These are phyloP conservation scores for Leccinum truebloodii DNA, from an alignment of 768 basidiomycete species.

Conservation along the genomic window DNA sequence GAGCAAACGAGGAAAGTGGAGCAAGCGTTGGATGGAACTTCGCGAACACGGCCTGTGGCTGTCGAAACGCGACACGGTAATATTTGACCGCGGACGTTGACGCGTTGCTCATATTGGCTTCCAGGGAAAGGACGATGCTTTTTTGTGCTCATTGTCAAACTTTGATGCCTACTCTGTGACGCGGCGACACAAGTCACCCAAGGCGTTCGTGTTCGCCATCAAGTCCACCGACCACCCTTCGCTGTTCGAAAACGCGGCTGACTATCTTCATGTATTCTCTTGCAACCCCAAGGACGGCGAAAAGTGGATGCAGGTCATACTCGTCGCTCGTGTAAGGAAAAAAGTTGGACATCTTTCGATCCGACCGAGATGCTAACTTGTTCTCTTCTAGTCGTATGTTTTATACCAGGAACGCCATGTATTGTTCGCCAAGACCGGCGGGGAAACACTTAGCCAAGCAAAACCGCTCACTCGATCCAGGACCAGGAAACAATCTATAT, in stretches of 20 bases:
- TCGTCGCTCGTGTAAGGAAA: constrained; percentile 75
- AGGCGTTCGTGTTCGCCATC: constrained; percentile 80
- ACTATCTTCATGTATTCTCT: constrained; percentile 87
- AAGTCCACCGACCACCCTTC: constrained; percentile 87
- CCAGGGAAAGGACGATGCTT: constrained; percentile 81
- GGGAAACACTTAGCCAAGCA: constrained; percentile 26
- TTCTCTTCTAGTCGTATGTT: constrained; percentile 66
- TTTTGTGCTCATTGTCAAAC: constrained; percentile 82
- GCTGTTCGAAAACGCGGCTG: constrained; percentile 83
- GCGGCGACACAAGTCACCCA: constrained; percentile 77
- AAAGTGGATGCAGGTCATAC: constrained; percentile 77
- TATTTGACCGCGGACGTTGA: constrained; percentile 22
- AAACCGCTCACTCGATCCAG: constrained; percentile 39
- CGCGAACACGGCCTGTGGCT: constrained; percentile 85
- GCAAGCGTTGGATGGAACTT: constrained; percentile 85
- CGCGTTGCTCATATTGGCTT: constrained; percentile 5
- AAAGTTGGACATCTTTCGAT: not conserved
- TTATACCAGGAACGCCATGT: constrained; percentile 78
- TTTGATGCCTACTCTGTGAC: constrained; percentile 88
- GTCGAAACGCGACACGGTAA: constrained; percentile 86
- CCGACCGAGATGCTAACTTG: constrained; percentile 7
- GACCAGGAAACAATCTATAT: constrained; percentile 38
- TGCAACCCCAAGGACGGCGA: constrained; percentile 73
- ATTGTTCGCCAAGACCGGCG: constrained; percentile 36
- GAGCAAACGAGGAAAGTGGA: constrained; percentile 93